Evolutionary conservation across 2,329 filamentous ascomycete genomes (phyloP).

Genomic region (Alternaria brassicicola): DNA sequence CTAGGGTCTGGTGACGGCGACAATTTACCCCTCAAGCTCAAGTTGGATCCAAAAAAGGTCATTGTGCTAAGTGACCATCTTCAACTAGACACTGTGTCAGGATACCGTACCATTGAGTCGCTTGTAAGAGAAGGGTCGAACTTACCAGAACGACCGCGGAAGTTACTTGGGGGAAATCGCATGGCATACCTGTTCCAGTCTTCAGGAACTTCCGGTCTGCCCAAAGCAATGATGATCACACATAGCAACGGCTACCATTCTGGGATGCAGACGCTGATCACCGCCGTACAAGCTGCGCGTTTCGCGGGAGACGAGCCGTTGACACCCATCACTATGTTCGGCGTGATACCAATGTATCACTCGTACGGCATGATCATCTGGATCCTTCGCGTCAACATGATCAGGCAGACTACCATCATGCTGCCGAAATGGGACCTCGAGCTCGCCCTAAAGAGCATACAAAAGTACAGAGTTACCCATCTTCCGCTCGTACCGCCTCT

Average conservation of each 20-base stretch:
- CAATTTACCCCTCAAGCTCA: constrained; percentile 24
- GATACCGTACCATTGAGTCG: constrained; percentile 33
- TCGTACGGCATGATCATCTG: constrained; percentile 43
- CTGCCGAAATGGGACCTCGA: constrained; percentile 39
- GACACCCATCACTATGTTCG: constrained; percentile 20
- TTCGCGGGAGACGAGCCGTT: constrained; percentile 32
- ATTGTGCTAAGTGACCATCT: constrained; percentile 36
- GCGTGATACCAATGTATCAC: constrained; percentile 42
- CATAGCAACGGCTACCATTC: constrained; percentile 37
- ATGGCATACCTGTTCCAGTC: constrained; percentile 42
- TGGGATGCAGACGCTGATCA: constrained; percentile 35
- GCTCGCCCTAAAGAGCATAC: constrained; percentile 32
- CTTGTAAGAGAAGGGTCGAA: constrained; percentile 28
- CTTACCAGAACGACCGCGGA: constrained; percentile 25
- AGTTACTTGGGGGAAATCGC: constrained; percentile 31
- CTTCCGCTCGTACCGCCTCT: constrained; percentile 39
- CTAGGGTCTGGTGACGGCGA: constrained; percentile 34
- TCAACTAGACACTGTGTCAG: constrained; percentile 21
- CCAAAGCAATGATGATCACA: constrained; percentile 45
- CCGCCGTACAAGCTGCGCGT: constrained; percentile 27
- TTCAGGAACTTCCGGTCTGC: constrained; percentile 39
- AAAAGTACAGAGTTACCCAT: constrained; percentile 34
- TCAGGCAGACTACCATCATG: constrained; percentile 30
- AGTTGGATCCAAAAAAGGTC: constrained; percentile 31
- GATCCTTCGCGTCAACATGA: constrained; percentile 37